These are phyloP conservation scores for Rubroboletus pulcherrimus DNA, from an alignment of 768 basidiomycete species.

Conservation along the genomic window DNA sequence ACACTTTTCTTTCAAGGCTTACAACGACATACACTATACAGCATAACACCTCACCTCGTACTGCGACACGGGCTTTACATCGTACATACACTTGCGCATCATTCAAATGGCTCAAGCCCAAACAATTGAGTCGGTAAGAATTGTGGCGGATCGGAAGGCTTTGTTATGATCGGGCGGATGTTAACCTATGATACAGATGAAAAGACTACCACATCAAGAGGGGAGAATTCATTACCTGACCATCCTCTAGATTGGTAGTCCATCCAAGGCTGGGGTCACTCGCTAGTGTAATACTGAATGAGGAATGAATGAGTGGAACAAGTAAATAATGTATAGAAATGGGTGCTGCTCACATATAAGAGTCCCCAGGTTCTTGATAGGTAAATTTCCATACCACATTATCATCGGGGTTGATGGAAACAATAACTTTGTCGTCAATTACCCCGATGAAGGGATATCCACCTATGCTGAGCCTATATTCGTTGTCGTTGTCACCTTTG, in stretches of 20 bases:
- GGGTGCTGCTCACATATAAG: not conserved
- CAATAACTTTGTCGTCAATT: not conserved
- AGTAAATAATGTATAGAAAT: too few species aligned
- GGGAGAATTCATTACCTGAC: not conserved
- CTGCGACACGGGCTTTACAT: not conserved
- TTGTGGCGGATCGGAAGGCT: not conserved
- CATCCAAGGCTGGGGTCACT: not conserved
- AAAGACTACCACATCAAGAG: not conserved
- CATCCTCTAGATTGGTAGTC: too few species aligned
- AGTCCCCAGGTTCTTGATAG: accelerated
- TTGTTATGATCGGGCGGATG: not conserved
- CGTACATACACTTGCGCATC: not conserved
- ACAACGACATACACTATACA: not conserved
- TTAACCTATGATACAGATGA: not conserved
- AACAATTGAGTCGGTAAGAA: not conserved
- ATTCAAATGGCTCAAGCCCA: accelerated
- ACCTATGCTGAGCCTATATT: not conserved
- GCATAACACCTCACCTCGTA: too few species aligned
- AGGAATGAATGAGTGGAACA: not conserved
- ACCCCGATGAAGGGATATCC: not conserved
- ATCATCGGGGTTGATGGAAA: not conserved
- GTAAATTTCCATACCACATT: not conserved
- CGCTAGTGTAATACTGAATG: not conserved
- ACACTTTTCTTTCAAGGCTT: not conserved
- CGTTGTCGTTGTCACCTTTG: not conserved